These are phyloP conservation scores for Pythium brassicae DNA, from an alignment of 352 stramenopile genomes.

Conservation along the genomic window DNA sequence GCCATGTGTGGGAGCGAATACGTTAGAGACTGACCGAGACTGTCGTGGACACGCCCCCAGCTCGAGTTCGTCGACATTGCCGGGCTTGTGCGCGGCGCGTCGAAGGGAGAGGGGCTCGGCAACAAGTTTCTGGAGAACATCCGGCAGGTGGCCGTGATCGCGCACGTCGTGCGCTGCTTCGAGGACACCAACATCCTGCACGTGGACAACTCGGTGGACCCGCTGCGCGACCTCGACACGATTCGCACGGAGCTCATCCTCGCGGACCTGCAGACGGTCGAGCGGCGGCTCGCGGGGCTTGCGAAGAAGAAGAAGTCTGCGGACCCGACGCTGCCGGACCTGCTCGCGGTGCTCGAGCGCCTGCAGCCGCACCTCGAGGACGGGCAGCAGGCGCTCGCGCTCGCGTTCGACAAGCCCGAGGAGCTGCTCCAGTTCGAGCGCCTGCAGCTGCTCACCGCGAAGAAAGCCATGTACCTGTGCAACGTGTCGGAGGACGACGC, in stretches of 20 bases:
- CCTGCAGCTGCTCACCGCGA: slow-evolving; percentile 84
- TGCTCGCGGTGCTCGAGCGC: slow-evolving; percentile 59
- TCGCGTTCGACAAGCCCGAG: slow-evolving; percentile 71
- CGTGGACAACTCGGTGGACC: slow-evolving; percentile 95
- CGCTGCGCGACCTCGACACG: slow-evolving; percentile 96
- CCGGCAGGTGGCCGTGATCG: slow-evolving; percentile 77
- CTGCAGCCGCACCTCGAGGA: slow-evolving; percentile 79
- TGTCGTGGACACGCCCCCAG: slow-evolving; percentile 25
- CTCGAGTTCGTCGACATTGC: slow-evolving; percentile 88
- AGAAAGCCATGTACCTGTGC: slow-evolving; percentile 96
- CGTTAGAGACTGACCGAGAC: background rate
- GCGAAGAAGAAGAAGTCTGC: slow-evolving; percentile 78
- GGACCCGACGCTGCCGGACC: slow-evolving; percentile 45
- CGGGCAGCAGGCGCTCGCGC: slow-evolving; percentile 53
- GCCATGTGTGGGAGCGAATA: background rate
- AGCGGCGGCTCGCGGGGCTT: slow-evolving; percentile 59
- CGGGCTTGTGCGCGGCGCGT: slow-evolving; percentile 76
- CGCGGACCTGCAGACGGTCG: slow-evolving; percentile 78
- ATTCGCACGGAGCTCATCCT: slow-evolving; percentile 98
- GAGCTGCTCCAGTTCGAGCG: slow-evolving; percentile 84
- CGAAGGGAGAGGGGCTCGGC: slow-evolving; percentile 74
- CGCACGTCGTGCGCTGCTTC: slow-evolving; percentile 96
- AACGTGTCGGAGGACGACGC: slow-evolving; percentile 97
- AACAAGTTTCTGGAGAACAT: slow-evolving; percentile 90
- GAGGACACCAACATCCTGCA: slow-evolving; percentile 98